Evolutionary conservation across 1,284 basidiomycete genomes (phyloP), one percentile per base, ranked within the genome.

Genomic region (Golubevia pallescens): DNA sequence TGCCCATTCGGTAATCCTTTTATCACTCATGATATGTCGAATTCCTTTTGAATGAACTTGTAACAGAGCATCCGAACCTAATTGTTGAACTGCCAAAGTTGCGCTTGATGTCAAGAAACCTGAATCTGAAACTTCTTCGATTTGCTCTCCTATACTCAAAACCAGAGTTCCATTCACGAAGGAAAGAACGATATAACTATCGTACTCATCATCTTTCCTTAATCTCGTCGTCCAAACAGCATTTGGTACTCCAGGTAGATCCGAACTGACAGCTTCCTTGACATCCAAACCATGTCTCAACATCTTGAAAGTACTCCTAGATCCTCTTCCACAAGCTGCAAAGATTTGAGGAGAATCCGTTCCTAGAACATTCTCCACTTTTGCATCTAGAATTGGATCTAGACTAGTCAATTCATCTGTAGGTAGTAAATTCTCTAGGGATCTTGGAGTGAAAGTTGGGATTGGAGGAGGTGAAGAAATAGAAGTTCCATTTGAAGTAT

Each of bases 91-190:
- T 1, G 80, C 77, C 2, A 84, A 62, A 24, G 82, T 85, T 7
- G 80, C 70, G 34, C 73, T 77, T 3, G 75, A 74, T 1, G 82
- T 82, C 34, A 81, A 52, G 56, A 85, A 80, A 14, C 82, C 82
- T 38, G 73, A 75, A 61, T 84, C 82, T 7, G 74, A 74, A 10
- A 85, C 82, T 57, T 85, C 82, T 58, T 85, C 81, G 59, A 85
- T 85, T n/a, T 75, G 76, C 60, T 85, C 82, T 32, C 82, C 81
- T 56, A 85, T 84, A 57, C 77, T 78, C 13, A 85, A 71, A 10
- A 85, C 81, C 6, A 85, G 72, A 1, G 82, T 85, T 14, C 81
- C 82, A 61, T 85, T 85, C 59, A 85, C 78, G 58, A 85, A 85
- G 63, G 77, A 80, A 60, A 85, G 75, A 48, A 85, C 74, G 68